Base-by-base conservation (phyloP, 768 basidiomycete species). In the Suillus alpinus region DNA sequence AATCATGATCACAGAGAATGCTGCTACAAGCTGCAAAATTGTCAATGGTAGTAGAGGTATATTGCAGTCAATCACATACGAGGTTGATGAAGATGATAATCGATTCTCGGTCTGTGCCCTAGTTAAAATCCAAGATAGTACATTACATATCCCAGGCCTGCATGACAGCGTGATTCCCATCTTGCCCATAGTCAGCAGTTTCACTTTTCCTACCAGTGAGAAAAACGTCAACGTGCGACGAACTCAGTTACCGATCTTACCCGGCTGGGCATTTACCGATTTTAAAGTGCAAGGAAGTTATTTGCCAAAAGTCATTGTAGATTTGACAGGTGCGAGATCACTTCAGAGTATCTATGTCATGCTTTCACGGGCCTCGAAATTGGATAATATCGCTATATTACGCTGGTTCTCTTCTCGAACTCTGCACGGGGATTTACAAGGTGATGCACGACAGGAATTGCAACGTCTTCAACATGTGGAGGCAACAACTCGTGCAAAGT, bases 381-480 rank as follows among this genome's bases (percentile, higher is more conserved):
- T 43, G 0, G 9, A 2, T 0, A 44, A 23, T 23, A 2, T 44
- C 0, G 43, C 0, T 0, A 5, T 44, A 2, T 4, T 44, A 0
- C 1, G 43, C 2, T 44, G 43, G 43, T 44, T 44, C 12, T 44
- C 43, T 4, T 20, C 20, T 5, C 10, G 20, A 2, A 10, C 1
- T 0, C 4, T 43, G n/a, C 8, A 43, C 0, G 3, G 4, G 4
- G n/a, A 4, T 0, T 10, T 43, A 4, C 41, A 43, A 10, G 41
- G 9, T 4, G 41, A 43, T 20, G 41, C 41, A 12, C 4, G 32
- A 32, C 32, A 32, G 4, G 32, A 32, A 4, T 4, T 32, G 3
- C 32, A 32, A 32, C 7, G 32, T 32, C 32, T 32, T 32, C 32
- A 32, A 32, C 6, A 32, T 6, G 32, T 32, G 6, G 32, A 32